These are phyloP conservation scores for Lecanicillium sp. DNA, from an alignment of 2,329 filamentous ascomycete genomes.

Conservation along the genomic window DNA sequence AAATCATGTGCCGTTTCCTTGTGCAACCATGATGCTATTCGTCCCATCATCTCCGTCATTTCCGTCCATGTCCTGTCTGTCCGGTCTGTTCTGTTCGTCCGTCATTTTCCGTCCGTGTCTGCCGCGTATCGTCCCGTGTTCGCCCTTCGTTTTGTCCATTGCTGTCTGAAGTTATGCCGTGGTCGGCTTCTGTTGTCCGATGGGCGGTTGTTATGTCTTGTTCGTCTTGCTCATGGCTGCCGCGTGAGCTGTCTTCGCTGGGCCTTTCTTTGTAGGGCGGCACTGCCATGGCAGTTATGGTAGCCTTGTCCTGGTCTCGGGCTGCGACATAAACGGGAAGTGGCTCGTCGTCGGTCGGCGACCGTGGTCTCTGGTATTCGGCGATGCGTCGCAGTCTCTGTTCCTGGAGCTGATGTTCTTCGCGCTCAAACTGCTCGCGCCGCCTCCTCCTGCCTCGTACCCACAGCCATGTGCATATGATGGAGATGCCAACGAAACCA, in stretches of 20 bases:
- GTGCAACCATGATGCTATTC: not conserved
- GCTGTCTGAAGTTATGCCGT: not conserved
- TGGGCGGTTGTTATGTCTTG: not conserved
- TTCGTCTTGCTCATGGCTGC: not conserved
- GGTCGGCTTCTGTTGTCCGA: too few species aligned
- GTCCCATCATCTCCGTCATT: not conserved
- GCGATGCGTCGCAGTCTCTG: slow-evolving; percentile 5
- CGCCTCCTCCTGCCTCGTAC: not conserved
- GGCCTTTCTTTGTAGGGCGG: slow-evolving; percentile 11
- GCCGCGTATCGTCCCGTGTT: not conserved
- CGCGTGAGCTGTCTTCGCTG: slow-evolving; percentile 8
- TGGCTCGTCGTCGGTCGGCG: slow-evolving; percentile 7
- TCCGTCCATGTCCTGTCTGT: not conserved
- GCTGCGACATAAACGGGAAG: slow-evolving; percentile 9
- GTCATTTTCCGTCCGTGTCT: not conserved
- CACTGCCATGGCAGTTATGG: not conserved
- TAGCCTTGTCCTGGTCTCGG: slow-evolving; percentile 5
- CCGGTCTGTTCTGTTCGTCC: not conserved
- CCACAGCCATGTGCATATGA: not conserved
- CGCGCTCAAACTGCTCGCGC: slow-evolving; percentile 1
- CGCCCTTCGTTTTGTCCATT: too few species aligned
- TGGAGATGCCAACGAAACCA: not conserved
- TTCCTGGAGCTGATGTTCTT: slow-evolving; percentile 10
- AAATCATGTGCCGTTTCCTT: not conserved
- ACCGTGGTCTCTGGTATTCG: slow-evolving; percentile 8